phyloP scores from a whole-genome alignment of 768 basidiomycete genomes.

The Amanita polypyramis region DNA sequence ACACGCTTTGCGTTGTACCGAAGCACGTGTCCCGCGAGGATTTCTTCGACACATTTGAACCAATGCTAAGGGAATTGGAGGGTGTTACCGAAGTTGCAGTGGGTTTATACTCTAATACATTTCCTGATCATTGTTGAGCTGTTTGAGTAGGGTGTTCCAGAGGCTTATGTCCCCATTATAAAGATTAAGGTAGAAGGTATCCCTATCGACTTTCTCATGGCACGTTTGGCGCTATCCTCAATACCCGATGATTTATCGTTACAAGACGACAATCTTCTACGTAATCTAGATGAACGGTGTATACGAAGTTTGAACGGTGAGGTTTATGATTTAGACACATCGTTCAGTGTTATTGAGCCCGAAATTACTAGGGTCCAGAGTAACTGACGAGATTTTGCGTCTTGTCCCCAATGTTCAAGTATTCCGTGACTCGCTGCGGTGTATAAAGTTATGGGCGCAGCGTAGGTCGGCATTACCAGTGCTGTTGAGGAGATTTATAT shows the following conservation, averaged over 20 bases:
- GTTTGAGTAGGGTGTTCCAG: constrained; percentile 73
- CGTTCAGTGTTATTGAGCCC: constrained; percentile 8
- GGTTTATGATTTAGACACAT: constrained; percentile 32
- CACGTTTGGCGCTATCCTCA: constrained; percentile 72
- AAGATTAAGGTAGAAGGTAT: constrained; percentile 87
- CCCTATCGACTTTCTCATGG: constrained; percentile 91
- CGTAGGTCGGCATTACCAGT: constrained; percentile 34
- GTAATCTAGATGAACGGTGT: constrained; percentile 90
- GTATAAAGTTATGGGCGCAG: constrained; percentile 97
- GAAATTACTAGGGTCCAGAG: constrained; percentile 64
- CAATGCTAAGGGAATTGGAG: constrained; percentile 75
- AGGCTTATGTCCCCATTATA: constrained; percentile 94
- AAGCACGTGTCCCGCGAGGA: constrained; percentile 94
- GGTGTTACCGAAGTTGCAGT: constrained; percentile 87
- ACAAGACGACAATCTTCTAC: constrained; percentile 82
- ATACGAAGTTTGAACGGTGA: constrained; percentile 75
- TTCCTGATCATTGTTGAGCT: constrained; percentile 1
- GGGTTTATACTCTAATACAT: constrained; percentile 22
- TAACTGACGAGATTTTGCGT: constrained; percentile 91
- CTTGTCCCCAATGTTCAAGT: constrained; percentile 91
- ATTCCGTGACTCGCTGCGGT: constrained; percentile 89
- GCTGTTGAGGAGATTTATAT: not conserved
- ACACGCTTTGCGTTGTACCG: constrained; percentile 96
- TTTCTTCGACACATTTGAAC: constrained; percentile 87
- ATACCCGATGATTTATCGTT: constrained; percentile 90